Evolutionary conservation across 768 basidiomycete species (phyloP), one percentile per base, ranked within the genome.

Genomic region (Termitomyces bulborhizus): DNA sequence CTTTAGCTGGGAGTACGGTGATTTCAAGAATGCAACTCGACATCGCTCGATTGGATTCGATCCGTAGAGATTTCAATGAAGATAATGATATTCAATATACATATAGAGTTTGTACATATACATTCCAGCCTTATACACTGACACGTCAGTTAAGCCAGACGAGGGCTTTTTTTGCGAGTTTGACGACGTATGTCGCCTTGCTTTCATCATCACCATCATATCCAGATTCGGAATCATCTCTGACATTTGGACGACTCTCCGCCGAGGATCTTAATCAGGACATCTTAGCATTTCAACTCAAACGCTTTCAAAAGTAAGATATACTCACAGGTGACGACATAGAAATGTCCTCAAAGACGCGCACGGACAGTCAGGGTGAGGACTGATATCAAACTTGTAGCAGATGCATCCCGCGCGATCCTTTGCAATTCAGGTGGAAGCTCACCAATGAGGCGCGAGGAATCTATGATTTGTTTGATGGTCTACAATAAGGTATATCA

Each of bases 1-100:
- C 63, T 88, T 76, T 59, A 81, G 74, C 60, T 89, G 88, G 88
- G 83, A 88, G 55, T 88, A 73, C 64, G 84, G 72, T n/a, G 60
- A 69, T 34, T 73, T 64, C 48, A 68, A 67, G 60, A 69, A 72
- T 55, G 27, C 56, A 4, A 62, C 58, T 29, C 48, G 32, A 29
- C 26, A 50, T 32, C 54, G 51, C 9, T 53, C 29, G 32, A 24
- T 46, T 24, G 18, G 16, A 4, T 16, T 15, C 12, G 39, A 8
- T 13, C 39, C 39, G 46, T 51, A 58, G 42, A 46, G 8, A 29
- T 43, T 27, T 42, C 16, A 42, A 21, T 21, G 21, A 21, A 1
- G 21, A 21, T 21, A 21, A 21, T 21, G 21, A 21, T 21, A 21
- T 21, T 34, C 5, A 40, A 21, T 18, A 31, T 18, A 32, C 24